phyloP scores from a whole-genome alignment of 257 asterid species.

The Jacaranda copaia region DNA sequence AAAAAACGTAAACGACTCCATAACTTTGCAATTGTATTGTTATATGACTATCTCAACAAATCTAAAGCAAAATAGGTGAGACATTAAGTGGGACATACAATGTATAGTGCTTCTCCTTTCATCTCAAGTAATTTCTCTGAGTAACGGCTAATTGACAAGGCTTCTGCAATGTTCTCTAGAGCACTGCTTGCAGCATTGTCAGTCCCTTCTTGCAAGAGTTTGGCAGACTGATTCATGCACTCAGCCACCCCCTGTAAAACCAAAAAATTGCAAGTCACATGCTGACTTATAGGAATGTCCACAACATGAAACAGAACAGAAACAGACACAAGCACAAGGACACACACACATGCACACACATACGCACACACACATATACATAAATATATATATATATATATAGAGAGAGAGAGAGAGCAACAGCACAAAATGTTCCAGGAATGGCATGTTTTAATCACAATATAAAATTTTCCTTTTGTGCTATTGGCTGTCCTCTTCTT shows the following conservation, averaged over 20 bases:
- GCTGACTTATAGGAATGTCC: background rate
- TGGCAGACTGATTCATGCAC: slow-evolving; percentile 52
- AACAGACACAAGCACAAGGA: slow-evolving; percentile 9
- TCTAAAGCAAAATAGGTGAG: slow-evolving; percentile 21
- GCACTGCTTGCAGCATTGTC: slow-evolving; percentile 66
- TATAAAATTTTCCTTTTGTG: background rate
- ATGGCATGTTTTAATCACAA: background rate
- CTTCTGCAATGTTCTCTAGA: slow-evolving; percentile 63
- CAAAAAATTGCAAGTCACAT: slow-evolving; percentile 33
- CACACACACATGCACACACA: no score
- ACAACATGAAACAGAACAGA: background rate
- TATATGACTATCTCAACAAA: background rate
- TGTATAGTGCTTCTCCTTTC: slow-evolving; percentile 86
- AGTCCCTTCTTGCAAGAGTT: slow-evolving; percentile 67
- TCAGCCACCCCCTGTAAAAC: slow-evolving; percentile 72
- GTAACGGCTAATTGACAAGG: slow-evolving; percentile 68
- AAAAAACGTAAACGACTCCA: slow-evolving; percentile 27
- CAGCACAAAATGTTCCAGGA: background rate
- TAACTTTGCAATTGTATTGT: background rate
- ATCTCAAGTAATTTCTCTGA: slow-evolving; percentile 84
- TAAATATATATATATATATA: no score
- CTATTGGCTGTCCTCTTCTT: no score
- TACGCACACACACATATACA: no score
- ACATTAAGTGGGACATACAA: slow-evolving; percentile 56
- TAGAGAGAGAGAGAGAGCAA: no score